Base-by-base conservation (phyloP, 371 early-diverging fungal genomes). In the Mucor irregularis region DNA sequence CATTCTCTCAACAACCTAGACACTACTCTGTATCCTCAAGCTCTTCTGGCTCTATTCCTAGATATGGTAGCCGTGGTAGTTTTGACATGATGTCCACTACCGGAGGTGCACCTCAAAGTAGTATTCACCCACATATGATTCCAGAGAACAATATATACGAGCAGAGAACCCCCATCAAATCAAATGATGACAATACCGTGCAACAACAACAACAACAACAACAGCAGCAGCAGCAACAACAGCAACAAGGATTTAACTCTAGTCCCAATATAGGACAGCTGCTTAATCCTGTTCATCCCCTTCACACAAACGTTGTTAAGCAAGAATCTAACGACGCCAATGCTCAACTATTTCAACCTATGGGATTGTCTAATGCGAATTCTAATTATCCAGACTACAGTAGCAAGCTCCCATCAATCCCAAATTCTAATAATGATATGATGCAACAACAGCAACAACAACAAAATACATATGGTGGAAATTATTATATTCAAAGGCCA, bases 231-330 rank as follows among this genome's bases (percentile, higher is more conserved):
- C 66, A 39, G 21, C 47, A 39, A 9, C 39, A 14, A 16, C 56
- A 51, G 10, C 65, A 43, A 40, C 53, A 45, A 29, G 55, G 40
- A 25, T 51, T 66, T 35, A 42, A 66, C 13, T 59, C 70, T 22
- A 73, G 70, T 45, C 67, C 73, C n/a, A 59, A 74, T 38, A 56
- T 71, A 17, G 74, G 74, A 14, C 74, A 70, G 25, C 35, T 74
- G 21, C 50, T 74, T 10, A 74, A 74, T 50, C 74, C 74, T 17
- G 66, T 74, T 19, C 71, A 74, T 47, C 71, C 74, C 11, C 43
- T 73, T 9, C 44, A 55, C 26, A 53, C 42, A 10, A 55, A 43
- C 16, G 42, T n/a, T n/a, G 35, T 49, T 1, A 49, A 50, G 30
- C 8, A 33, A 2, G 58, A 45, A 5, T 1, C 56, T 10, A 31